A percentile compares a stretch with the other conserved stretches of the same genome.
phyloP scores from a whole-genome alignment of 257 asterid genomes.

The Buddleja alternifolia region DNA sequence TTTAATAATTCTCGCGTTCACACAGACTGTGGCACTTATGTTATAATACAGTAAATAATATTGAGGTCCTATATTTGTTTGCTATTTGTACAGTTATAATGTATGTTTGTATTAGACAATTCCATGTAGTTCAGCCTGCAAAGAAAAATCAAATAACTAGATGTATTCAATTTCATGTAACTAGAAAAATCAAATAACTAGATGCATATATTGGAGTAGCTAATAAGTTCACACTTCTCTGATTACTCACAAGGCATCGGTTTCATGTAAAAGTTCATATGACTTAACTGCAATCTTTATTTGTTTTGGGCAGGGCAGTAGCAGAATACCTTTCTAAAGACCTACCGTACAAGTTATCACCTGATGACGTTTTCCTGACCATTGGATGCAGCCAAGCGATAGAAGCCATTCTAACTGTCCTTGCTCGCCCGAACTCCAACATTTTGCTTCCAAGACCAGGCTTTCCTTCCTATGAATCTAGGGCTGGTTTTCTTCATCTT shows the following conservation, averaged over 20 bases:
- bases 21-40: too few relatives aligned
- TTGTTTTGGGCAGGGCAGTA: constrained; percentile 55
- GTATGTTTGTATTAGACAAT: background rate
- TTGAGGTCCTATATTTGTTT: too few relatives aligned
- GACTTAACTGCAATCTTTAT: background rate
- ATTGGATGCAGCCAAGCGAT: constrained; percentile 75
- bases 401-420: constrained; percentile 57
- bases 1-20: background rate
- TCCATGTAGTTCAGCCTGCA: background rate
- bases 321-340: constrained; percentile 82
- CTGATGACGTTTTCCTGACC: constrained; percentile 71
- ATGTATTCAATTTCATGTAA: background rate
- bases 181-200: background rate
- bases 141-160: background rate
- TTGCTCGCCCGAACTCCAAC: constrained; percentile 77
- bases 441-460: constrained; percentile 87
- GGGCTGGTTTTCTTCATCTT: constrained; percentile 50
- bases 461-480: constrained; percentile 70
- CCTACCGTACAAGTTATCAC: constrained; percentile 68
- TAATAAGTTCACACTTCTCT: background rate
- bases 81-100: background rate
- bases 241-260: background rate
- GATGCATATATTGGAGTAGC: background rate
- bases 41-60: too few relatives aligned
- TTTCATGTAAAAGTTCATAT: background rate